Percentiles rank a stretch among this genome's conserved stretches.
phyloP scores from a whole-genome alignment of 2,329 filamentous ascomycete genomes.

The Fragosphaeria purpurea region DNA sequence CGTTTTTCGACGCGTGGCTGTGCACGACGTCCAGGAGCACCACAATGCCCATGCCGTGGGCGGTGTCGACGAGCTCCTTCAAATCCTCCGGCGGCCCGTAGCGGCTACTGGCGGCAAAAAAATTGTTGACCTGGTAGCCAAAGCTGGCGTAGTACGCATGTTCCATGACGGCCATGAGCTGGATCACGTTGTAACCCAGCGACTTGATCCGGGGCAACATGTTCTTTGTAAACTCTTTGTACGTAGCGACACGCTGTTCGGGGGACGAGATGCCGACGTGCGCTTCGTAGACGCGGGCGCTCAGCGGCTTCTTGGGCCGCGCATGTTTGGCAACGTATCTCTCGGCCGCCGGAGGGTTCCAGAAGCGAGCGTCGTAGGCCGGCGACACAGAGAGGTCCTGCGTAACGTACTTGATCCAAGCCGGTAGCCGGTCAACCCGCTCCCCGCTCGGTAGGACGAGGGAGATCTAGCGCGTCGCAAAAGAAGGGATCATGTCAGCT shows the following conservation, averaged over 20 bases:
- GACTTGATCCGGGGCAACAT: conserved; percentile 85
- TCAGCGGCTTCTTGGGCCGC: conserved; percentile 72
- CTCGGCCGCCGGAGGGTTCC: conserved; percentile 76
- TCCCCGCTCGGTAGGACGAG: conserved; percentile 71
- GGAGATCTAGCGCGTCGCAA: conserved; percentile 52
- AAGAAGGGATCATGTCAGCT: too few relatives aligned
- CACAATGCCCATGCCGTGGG: conserved; percentile 80
- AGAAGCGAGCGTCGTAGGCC: conserved; percentile 90
- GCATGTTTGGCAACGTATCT: conserved; percentile 77
- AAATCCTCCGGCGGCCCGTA: conserved; percentile 91
- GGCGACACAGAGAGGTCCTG: conserved; percentile 86
- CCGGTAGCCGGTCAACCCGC: conserved; percentile 76
- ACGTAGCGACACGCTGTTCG: conserved; percentile 79
- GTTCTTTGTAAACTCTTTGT: conserved; percentile 92
- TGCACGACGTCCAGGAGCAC: conserved; percentile 94
- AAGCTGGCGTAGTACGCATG: conserved; percentile 99
- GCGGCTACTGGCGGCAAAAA: conserved; percentile 93
- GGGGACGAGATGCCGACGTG: conserved; percentile 95
- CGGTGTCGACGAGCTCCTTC: conserved; percentile 93
- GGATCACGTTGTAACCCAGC: conserved; percentile 93
- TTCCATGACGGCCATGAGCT: conserved; percentile 98
- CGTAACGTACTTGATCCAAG: conserved; percentile 96
- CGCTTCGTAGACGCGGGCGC: conserved; percentile 93
- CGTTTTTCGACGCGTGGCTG: conserved; percentile 96
- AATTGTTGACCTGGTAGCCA: conserved; percentile 97